Conservation (phyloP, 2,329 filamentous ascomycete species). For the Fusarium armeniacum region DNA sequence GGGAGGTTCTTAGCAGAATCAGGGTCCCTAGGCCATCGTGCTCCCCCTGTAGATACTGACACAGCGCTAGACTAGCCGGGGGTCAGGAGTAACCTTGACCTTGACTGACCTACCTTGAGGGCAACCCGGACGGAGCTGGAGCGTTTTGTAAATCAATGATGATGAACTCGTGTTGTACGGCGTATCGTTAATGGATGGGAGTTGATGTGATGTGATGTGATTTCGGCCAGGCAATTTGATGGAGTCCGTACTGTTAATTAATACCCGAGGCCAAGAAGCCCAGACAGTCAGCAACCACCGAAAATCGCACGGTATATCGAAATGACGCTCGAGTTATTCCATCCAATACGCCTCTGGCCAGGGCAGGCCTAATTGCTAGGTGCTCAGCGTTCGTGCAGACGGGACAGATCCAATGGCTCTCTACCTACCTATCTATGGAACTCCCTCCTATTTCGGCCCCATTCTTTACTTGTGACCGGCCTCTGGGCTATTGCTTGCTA, state of each 20-base stretch:
- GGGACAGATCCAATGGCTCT: neutral
- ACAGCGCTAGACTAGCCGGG: conserved; percentile 36
- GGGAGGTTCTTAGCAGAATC: conserved; percentile 33
- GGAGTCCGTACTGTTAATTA: conserved; percentile 4
- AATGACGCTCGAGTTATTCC: conserved; percentile 30
- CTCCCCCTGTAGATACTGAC: conserved; percentile 45
- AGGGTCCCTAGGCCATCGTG: conserved; percentile 40
- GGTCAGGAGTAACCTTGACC: conserved; percentile 32
- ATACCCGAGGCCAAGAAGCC: conserved; percentile 4
- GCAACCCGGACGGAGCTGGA: neutral
- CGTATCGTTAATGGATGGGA: conserved; percentile 19
- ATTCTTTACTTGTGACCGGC: conserved; percentile 16
- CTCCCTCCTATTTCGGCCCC: conserved; percentile 20
- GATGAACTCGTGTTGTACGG: conserved; percentile 15
- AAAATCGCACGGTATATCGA: conserved; percentile 38
- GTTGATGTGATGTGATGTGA: conserved; percentile 34
- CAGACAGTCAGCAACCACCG: conserved; percentile 26
- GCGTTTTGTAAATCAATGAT: conserved; percentile 25
- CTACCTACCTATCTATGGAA: neutral
- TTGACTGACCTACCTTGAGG: conserved; percentile 8
- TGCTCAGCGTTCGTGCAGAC: conserved; percentile 20
- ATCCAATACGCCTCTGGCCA: conserved; percentile 14
- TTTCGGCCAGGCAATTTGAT: conserved; percentile 19
- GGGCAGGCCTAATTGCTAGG: neutral
- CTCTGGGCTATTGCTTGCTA: conserved; percentile 11